Conservation (phyloP, 2,329 filamentous ascomycete species). For the Fusarium liriodendri region DNA sequence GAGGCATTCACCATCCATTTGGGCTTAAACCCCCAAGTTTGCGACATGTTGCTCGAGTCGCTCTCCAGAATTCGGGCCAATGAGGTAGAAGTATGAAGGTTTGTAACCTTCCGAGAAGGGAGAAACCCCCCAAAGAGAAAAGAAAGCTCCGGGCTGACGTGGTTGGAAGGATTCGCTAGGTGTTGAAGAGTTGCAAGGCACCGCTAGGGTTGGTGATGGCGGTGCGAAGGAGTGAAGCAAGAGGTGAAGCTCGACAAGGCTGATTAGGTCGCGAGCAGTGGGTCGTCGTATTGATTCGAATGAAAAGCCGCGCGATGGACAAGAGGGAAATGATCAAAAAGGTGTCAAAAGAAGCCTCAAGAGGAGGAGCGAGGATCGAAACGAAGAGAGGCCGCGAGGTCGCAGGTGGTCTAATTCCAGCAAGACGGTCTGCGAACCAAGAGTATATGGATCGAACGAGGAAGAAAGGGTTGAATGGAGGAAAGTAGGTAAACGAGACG, state of each 20-base stretch:
- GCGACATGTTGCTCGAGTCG: not conserved
- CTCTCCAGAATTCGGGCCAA: not conserved
- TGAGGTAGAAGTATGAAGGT: not conserved
- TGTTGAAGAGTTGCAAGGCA: not conserved
- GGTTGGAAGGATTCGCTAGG: not conserved
- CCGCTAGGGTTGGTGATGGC: not conserved
- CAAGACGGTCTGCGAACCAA: not conserved
- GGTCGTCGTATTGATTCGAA: not conserved
- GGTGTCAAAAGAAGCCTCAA: not conserved
- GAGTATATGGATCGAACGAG: not conserved
- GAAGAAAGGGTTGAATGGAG: not conserved
- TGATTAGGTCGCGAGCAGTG: not conserved
- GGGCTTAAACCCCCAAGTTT: not conserved
- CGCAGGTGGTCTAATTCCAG: not conserved
- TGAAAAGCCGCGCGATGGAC: not conserved
- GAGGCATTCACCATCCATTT: not conserved
- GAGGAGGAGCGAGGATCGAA: not conserved
- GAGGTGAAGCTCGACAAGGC: not conserved
- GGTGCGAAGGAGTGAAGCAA: not conserved
- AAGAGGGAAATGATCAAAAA: not conserved
- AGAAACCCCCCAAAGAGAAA: not conserved
- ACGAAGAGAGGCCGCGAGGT: not conserved
- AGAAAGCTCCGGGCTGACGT: not conserved
- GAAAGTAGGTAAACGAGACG: not conserved
- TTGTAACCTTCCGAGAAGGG: not conserved